Conservation (phyloP, 257 asterid species). For the Vinca minor region DNA sequence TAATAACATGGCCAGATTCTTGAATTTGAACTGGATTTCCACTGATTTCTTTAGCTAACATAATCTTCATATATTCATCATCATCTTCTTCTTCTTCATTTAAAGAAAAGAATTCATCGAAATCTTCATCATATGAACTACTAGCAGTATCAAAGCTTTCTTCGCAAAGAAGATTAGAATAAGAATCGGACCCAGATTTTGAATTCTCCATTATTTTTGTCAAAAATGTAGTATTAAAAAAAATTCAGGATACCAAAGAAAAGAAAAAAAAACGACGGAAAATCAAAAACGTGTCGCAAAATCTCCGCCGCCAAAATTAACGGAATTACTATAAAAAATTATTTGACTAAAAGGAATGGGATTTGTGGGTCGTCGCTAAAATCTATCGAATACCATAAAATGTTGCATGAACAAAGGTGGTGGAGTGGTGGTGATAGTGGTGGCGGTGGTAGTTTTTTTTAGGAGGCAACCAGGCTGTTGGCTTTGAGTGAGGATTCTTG, state of each 20-base stretch:
- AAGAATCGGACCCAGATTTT: no score
- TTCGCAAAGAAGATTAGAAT: slow-evolving; percentile 25
- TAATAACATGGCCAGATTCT: slow-evolving; percentile 6
- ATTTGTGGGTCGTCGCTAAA: no score
- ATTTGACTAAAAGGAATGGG: no score
- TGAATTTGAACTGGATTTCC: slow-evolving; percentile 15
- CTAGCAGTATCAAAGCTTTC: slow-evolving; percentile 30
- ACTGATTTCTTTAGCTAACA: slow-evolving; percentile 35
- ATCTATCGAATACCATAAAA: slow-evolving; percentile 5
- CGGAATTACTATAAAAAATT: slow-evolving; percentile 19
- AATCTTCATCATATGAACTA: slow-evolving; percentile 17
- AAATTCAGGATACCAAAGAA: slow-evolving; percentile 12
- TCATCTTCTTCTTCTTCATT: slow-evolving; percentile 12
- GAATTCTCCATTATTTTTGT: slow-evolving; percentile 29
- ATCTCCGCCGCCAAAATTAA: slow-evolving; percentile 38
- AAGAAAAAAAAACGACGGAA: no score
- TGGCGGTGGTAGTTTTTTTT: background rate
- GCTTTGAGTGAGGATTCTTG: background rate
- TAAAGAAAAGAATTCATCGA: background rate
- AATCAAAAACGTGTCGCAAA: no score
- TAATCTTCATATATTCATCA: slow-evolving; percentile 31
- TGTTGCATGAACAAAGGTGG: slow-evolving; percentile 5
- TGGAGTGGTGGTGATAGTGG: background rate
- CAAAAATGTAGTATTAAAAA: background rate
- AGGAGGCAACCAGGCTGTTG: no score